A percentile compares a stretch with the other conserved stretches of the same genome.
These are phyloP conservation scores for Aspergillus affinis DNA, from an alignment of 495 filamentous ascomycete genomes.

Conservation along the genomic window DNA sequence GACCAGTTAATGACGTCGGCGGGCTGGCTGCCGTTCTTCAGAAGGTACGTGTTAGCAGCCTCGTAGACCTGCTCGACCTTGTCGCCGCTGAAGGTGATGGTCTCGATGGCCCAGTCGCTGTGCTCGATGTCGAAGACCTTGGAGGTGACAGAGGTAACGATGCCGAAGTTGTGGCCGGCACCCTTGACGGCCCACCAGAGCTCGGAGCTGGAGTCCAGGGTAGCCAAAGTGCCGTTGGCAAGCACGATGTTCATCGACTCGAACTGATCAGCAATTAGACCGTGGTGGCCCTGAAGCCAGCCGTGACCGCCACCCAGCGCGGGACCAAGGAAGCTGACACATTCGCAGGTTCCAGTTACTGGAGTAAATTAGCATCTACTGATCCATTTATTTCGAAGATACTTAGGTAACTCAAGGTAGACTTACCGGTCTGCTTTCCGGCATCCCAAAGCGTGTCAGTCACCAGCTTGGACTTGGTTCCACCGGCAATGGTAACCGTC, in stretches of 20 bases:
- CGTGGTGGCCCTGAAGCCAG: conserved; percentile 56
- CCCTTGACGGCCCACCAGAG: conserved; percentile 59
- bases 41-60: conserved; percentile 43
- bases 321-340: conserved; percentile 54
- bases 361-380: background rate
- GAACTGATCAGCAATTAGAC: conserved; percentile 60
- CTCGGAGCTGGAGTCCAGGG: conserved; percentile 40
- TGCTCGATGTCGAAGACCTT: conserved; percentile 48
- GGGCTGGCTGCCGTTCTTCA: conserved; percentile 38
- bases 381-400: background rate
- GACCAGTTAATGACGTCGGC: conserved; percentile 50
- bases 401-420: too few relatives aligned
- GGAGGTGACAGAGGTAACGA: conserved; percentile 49
- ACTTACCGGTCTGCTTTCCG: conserved; percentile 21
- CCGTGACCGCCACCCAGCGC: conserved; percentile 64
- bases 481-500: conserved; percentile 52
- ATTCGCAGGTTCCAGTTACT: conserved; percentile 57
- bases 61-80: conserved; percentile 50
- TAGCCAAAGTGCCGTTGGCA: conserved; percentile 48
- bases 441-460: conserved; percentile 32
- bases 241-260: conserved; percentile 54
- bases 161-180: conserved; percentile 64
- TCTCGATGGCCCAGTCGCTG: conserved; percentile 43
- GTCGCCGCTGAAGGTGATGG: conserved; percentile 45
- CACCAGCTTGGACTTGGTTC: conserved; percentile 35